Evolutionary conservation across 306 rosid genomes (phyloP).

Genomic region (Ziziphus jujuba): DNA sequence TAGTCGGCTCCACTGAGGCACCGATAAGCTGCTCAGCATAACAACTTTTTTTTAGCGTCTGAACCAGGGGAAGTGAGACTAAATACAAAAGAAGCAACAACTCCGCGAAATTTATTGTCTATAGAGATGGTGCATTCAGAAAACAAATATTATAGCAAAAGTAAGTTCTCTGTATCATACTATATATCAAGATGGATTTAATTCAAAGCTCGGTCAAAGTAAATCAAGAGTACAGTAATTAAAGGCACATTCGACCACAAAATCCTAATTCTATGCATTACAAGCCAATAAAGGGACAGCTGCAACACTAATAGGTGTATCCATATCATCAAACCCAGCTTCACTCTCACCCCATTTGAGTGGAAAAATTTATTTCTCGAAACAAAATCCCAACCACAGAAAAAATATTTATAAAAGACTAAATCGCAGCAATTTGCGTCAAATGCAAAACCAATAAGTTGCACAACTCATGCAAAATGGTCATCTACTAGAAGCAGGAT

Average conservation of each 20-base stretch:
- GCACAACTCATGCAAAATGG: background rate
- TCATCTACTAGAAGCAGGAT: background rate
- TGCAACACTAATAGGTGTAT: background rate
- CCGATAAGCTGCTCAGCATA: constrained; percentile 49
- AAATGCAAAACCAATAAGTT: background rate
- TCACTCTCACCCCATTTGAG: background rate
- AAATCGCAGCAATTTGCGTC: background rate
- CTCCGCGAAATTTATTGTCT: background rate
- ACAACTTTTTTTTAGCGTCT: background rate
- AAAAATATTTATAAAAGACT: too few relatives aligned
- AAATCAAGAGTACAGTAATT: too few relatives aligned
- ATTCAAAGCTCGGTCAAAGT: too few relatives aligned
- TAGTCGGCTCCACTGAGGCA: constrained; percentile 43
- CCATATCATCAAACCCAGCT: background rate
- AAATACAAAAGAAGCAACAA: background rate
- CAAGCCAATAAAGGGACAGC: background rate
- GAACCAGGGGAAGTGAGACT: background rate
- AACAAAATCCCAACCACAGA: background rate
- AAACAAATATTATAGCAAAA: background rate
- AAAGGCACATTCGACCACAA: too few relatives aligned
- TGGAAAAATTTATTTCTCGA: background rate
- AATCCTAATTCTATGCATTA: background rate
- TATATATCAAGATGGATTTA: too few relatives aligned
- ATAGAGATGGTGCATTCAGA: background rate
- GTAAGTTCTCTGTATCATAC: too few relatives aligned